These are phyloP conservation scores for Vitis hybrid DNA, from an alignment of 177 flowering plant genomes.

Conservation along the genomic window DNA sequence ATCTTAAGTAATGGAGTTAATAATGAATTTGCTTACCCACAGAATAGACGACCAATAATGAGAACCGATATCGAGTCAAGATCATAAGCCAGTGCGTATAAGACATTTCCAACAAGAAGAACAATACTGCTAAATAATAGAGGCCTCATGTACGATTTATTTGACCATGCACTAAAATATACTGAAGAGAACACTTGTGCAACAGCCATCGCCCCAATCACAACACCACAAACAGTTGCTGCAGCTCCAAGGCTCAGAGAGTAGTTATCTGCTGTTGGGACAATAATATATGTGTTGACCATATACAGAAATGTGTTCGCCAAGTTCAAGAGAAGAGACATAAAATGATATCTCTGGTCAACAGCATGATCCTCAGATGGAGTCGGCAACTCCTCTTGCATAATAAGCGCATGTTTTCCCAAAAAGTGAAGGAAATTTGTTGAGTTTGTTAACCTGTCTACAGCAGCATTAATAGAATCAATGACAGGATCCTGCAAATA, in stretches of 20 bases:
- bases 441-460: conserved; percentile 56
- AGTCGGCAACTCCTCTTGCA: conserved; percentile 53
- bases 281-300: conserved; percentile 73
- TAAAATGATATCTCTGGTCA: conserved; percentile 52
- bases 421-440: conserved; percentile 60
- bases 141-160: conserved; percentile 66
- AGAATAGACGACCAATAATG: conserved; percentile 62
- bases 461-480: conserved; percentile 61
- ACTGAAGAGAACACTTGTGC: conserved; percentile 78
- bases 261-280: conserved; percentile 73
- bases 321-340: conserved; percentile 67
- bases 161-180: conserved; percentile 82
- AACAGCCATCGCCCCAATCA: conserved; percentile 78
- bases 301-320: conserved; percentile 66
- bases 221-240: conserved; percentile 73
- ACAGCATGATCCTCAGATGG: conserved; percentile 35
- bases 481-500: conserved; percentile 62
- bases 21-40: conserved; percentile 52
- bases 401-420: conserved; percentile 68
- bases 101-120: conserved; percentile 55
- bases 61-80: conserved; percentile 56
- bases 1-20: not conserved
- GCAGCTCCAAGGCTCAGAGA: conserved; percentile 77
- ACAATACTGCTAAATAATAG: conserved; percentile 69
- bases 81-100: conserved; percentile 78